These are phyloP conservation scores for Lipomyces yamanashiensis DNA, from an alignment of 805 yeast genomes.

Conservation along the genomic window DNA sequence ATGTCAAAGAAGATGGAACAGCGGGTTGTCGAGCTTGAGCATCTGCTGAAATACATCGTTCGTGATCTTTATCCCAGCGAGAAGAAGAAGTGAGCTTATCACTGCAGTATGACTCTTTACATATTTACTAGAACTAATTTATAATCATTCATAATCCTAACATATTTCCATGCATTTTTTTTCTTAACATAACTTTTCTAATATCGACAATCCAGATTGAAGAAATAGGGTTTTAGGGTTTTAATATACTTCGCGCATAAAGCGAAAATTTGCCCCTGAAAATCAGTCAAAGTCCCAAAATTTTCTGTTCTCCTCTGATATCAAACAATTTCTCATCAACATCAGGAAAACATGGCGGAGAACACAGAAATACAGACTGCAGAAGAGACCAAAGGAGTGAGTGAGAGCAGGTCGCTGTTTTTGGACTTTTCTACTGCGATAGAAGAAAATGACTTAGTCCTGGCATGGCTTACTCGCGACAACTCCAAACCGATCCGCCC, in stretches of 20 bases:
- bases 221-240: too few species aligned
- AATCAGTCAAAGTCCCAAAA: not conserved
- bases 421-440: slow-evolving; percentile 65
- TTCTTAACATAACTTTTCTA: too few species aligned
- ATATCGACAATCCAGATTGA: too few species aligned
- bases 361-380: not conserved
- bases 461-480: slow-evolving; percentile 83
- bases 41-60: slow-evolving; percentile 17
- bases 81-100: not conserved
- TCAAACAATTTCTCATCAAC: not conserved
- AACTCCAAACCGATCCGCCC: slow-evolving; percentile 75
- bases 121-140: not conserved
- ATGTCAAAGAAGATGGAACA: slow-evolving; percentile 20
- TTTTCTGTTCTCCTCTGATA: not conserved
- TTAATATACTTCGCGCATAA: not conserved
- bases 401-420: slow-evolving; percentile 51
- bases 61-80: slow-evolving; percentile 12
- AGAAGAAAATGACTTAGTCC: slow-evolving; percentile 83
- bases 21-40: slow-evolving; percentile 18
- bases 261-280: not conserved
- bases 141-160: not conserved
- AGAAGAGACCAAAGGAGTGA: not conserved
- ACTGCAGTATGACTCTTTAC: too few species aligned
- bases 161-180: too few species aligned
- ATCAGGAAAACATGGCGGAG: not conserved